phyloP scores from a whole-genome alignment of 1,284 basidiomycete species.

The Singerocomus inundabilis region DNA sequence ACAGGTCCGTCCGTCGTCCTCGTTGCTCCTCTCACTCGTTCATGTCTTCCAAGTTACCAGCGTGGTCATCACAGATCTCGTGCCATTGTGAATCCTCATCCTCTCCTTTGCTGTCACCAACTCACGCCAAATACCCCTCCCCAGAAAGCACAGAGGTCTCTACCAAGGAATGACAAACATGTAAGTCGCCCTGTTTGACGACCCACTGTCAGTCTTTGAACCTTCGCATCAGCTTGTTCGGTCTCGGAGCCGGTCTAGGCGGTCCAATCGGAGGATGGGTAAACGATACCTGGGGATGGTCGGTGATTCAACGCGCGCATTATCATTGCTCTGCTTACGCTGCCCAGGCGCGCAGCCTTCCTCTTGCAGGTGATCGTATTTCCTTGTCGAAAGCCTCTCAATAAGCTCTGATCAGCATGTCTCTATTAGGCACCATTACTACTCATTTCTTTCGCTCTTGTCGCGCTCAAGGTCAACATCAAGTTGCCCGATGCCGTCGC shows the following conservation, averaged over 20 bases:
- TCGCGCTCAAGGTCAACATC: slow-evolving; percentile 74
- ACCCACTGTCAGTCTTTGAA: slow-evolving; percentile 10
- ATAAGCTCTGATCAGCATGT: slow-evolving; percentile 7
- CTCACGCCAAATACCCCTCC: background rate
- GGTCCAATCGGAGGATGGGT: slow-evolving; percentile 89
- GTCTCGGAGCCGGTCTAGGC: slow-evolving; percentile 78
- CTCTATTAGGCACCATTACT: slow-evolving; percentile 67
- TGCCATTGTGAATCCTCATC: slow-evolving; percentile 65
- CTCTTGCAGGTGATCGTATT: slow-evolving; percentile 53
- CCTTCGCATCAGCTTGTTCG: slow-evolving; percentile 55
- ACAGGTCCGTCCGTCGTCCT: slow-evolving; percentile 54
- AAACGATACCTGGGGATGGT: slow-evolving; percentile 84
- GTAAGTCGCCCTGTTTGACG: slow-evolving; percentile 40
- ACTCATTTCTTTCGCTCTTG: slow-evolving; percentile 63
- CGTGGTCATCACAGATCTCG: slow-evolving; percentile 74
- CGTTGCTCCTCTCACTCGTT: slow-evolving; percentile 9
- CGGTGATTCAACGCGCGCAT: slow-evolving; percentile 28
- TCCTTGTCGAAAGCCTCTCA: slow-evolving; percentile 63
- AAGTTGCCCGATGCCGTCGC: slow-evolving; percentile 58
- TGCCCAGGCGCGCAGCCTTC: slow-evolving; percentile 29
- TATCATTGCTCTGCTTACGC: slow-evolving; percentile 14
- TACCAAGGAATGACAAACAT: slow-evolving; percentile 90
- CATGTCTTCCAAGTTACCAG: slow-evolving; percentile 58
- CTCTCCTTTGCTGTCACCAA: background rate
- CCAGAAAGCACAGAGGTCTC: slow-evolving; percentile 78